A percentile compares a stretch with the other conserved stretches of the same genome.
Evolutionary conservation across 2,329 filamentous ascomycete species (phyloP).

Genomic region (Neoascochyta sp.): DNA sequence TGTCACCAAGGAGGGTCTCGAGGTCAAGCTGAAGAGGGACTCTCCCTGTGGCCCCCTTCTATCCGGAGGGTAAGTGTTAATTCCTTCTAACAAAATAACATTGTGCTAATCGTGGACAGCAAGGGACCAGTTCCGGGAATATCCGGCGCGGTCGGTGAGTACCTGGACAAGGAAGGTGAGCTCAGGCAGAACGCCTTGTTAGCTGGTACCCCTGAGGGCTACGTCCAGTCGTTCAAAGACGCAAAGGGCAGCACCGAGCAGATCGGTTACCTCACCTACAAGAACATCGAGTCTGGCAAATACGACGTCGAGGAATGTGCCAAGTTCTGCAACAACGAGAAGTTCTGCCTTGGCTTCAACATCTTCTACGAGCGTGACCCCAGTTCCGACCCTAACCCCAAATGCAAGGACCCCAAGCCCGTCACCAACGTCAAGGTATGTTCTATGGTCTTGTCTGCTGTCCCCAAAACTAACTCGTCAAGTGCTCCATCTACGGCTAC

Average conservation of each 20-base stretch:
- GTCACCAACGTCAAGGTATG: slow-evolving; percentile 26
- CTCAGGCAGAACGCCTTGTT: slow-evolving; percentile 9
- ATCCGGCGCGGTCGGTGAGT: slow-evolving; percentile 11
- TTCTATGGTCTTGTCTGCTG: too few species aligned
- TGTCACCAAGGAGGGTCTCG: slow-evolving; percentile 7
- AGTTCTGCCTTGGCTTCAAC: slow-evolving; percentile 29
- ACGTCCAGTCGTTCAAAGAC: slow-evolving; percentile 17
- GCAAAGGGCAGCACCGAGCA: slow-evolving; percentile 15
- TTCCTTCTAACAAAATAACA: slow-evolving; percentile 1
- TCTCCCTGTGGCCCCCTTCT: slow-evolving; percentile 8
- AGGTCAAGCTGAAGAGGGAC: slow-evolving; percentile 8
- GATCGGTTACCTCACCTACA: slow-evolving; percentile 28
- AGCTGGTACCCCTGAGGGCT: slow-evolving; percentile 14
- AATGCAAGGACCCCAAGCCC: slow-evolving; percentile 17
- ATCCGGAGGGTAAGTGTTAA: slow-evolving; percentile 13
- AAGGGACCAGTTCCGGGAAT: slow-evolving; percentile 12
- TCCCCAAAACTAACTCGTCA: too few species aligned
- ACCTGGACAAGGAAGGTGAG: slow-evolving; percentile 4
- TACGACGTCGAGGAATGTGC: slow-evolving; percentile 18
- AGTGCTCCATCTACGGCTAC: slow-evolving; percentile 29
- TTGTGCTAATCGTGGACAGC: too few species aligned
- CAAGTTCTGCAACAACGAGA: slow-evolving; percentile 19
- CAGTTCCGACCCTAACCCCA: slow-evolving; percentile 8
- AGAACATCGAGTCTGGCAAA: slow-evolving; percentile 12
- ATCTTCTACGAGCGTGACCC: slow-evolving; percentile 30